Base-by-base conservation (phyloP, 768 basidiomycete species). In the Paxillus involutus region DNA sequence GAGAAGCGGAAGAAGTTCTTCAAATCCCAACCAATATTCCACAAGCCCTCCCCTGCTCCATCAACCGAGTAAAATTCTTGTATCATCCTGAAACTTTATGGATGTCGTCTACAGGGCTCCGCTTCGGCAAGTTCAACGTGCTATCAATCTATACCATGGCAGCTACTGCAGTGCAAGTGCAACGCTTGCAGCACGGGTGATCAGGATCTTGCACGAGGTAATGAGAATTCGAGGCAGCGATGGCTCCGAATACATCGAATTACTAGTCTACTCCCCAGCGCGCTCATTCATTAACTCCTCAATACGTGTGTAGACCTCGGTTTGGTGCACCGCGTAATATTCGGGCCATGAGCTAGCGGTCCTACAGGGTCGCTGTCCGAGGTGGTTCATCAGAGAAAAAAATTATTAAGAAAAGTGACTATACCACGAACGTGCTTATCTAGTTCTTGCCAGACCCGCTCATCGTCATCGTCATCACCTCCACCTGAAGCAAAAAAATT, bases 1-100 rank as follows among this genome's bases (percentile, higher is more conserved):
- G 90, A 91, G 71, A 82, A 78, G 59, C 81, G 89, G 63, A 82
- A 77, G 72, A 80, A 75, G 39, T 96, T 97, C 75, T 96, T 96
- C 80, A 96, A 95, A 72, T 79, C 85, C 57, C 69, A 70, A 44
- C 77, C 75, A 30, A 73, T 77, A 59, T 69, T 74, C 44, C 65
- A 66, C 50, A 66, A 70, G 35, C 61, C 62, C 12, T 47, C 62
- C 41, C 32, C 64, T 33, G 24, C 36, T 36, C 35, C 55, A 36
- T 53, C 59, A 50, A 54, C 57, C 45, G 58, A 63, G 51, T 66
- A 57, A 60, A 43, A 33, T 44, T 2, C 39, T 50, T 57, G 50
- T 63, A 58, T 40, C 51, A 29, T 46, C 51, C 19, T 41, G 55
- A 26, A 30, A 54, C 33, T 52, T 44, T 30, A 11, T 24, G 40